Base-by-base conservation (phyloP, 352 stramenopile species). In the Globisporangium carolinianum region DNA sequence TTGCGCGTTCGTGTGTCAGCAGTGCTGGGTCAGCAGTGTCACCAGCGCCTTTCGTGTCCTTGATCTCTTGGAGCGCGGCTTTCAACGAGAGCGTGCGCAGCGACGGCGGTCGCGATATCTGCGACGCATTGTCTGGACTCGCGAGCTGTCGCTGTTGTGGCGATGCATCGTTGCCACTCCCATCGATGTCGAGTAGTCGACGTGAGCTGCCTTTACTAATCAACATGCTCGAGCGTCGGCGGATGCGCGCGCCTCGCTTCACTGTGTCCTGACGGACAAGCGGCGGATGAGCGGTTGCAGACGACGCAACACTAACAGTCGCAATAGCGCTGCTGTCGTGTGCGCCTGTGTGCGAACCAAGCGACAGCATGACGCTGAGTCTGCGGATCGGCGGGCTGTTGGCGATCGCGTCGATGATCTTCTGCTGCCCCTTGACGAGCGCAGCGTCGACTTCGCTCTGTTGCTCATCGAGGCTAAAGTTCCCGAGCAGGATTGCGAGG, bases 401-500 rank as follows among this genome's bases (percentile, higher is more conserved):
- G 12, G 45, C 36, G 32, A 64, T 64, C 9, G 52, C 53, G 43
- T 72, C 46, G 11, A 67, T 51, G n/a, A 75, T 59, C 38, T 66
- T 61, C 11, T 61, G 57, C 18, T 79, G 61, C n/a, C 67, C 70
- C 55, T 65, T 62, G 0, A 60, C 46, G n/a, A 77, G 53, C 18
- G 67, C 66, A 7, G 32, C 46, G 37, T 70, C 55, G 2, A 65
- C 68, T 43, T 76, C 66, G 24, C 61, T 58, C 48, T 62, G 57
- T 41, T 75, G 61, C 5, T 76, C 68, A 11, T 69, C 68, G 24
- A 71, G 43, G 38, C 76, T 83, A 59, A 96, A 97, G 53, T 90
- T 86, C 37, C 73, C 70, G 9, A 97, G 69, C 14, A 97, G 60
- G 62, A 97, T 95, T 0, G 87, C 89, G 4, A 96, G 69, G 57